Base-by-base conservation (phyloP, 2,329 filamentous ascomycete genomes). In the Leptodontidium sp. region DNA sequence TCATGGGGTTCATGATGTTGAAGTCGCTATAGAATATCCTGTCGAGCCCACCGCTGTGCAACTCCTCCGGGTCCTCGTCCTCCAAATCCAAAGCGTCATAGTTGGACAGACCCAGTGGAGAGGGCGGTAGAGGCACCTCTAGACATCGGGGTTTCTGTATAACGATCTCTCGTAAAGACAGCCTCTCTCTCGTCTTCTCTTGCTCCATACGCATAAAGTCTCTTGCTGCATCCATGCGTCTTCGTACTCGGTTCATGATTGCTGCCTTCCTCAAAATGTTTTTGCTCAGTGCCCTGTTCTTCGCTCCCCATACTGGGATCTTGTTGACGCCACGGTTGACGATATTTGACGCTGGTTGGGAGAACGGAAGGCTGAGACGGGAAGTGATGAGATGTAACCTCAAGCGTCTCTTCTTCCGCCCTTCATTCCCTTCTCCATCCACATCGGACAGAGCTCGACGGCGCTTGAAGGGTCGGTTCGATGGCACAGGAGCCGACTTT, bases 331-430 rank as follows among this genome's bases (percentile, higher is more conserved):
- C 88, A 32, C 89, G 85, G 77, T 90, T 87, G 64, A 90, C 83
- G 67, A 92, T 91, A 74, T 93, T 90, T 53, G 90, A 89, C 2
- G 91, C 88, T 0, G 91, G 91, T 35, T 87, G 83, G 0, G 90
- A 92, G 78, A 88, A 93, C 1, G 91, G 90, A 59, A 84, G 86
- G 11, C 90, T 92, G 0, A 93, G 86, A 8, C 90, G 85, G 24
- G 90, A 92, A 1, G 91, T 93, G 75, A 92, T 87, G 53, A 93
- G 83, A 24, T 85, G 80, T 2, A 87, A 81, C 0, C 89, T 84
- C 4, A 93, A 80, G 3, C 91, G 84, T 29, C 91, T 87, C 79
- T 93, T 93, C 82, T 93, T 93, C 61, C 77, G 72, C 12, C 75
- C 73, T 58, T 71, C 73, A 55, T 74, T 75, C 15, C 72, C 72